Percentiles rank a stretch among this genome's conserved stretches.
Conservation (phyloP, 345 rosid species). For the Eucalyptus marginata region DNA sequence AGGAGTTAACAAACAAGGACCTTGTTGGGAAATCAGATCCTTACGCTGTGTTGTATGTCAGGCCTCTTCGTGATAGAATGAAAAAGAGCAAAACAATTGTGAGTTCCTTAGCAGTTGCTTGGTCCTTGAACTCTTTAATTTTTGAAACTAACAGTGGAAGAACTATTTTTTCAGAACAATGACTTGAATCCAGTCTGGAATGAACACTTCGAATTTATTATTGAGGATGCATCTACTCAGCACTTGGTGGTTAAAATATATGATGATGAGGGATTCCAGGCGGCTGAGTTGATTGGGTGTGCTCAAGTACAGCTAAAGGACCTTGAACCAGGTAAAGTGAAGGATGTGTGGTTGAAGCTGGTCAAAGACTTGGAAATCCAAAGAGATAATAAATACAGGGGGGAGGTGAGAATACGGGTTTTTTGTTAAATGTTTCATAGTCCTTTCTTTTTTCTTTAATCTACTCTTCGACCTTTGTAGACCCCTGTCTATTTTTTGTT, state of each 20-base stretch:
- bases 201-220: constrained; percentile 83
- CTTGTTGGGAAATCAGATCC: constrained; percentile 97
- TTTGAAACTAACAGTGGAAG: not conserved
- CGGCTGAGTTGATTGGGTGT: constrained; percentile 82
- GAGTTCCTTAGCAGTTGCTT: constrained; percentile 7
- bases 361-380: constrained; percentile 96
- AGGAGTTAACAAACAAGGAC: constrained; percentile 87
- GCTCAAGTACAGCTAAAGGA: constrained; percentile 64
- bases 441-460: not conserved
- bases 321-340: constrained; percentile 97
- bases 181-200: constrained; percentile 98
- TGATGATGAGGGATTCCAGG: constrained; percentile 94
- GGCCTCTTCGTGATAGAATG: constrained; percentile 72
- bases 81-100: constrained; percentile 84
- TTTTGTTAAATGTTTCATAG: not conserved
- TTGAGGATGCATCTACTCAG: constrained; percentile 89
- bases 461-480: not conserved
- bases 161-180: constrained; percentile 52
- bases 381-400: constrained; percentile 86
- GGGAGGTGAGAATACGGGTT: constrained; percentile 47
- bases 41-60: constrained; percentile 61
- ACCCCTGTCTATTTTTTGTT: not conserved
- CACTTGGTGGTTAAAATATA: constrained; percentile 78
- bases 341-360: constrained; percentile 95
- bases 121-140: not conserved